Base-by-base conservation (phyloP, 225 moss, liverwort and hornwort genomes). In the Bryum argenteum region DNA sequence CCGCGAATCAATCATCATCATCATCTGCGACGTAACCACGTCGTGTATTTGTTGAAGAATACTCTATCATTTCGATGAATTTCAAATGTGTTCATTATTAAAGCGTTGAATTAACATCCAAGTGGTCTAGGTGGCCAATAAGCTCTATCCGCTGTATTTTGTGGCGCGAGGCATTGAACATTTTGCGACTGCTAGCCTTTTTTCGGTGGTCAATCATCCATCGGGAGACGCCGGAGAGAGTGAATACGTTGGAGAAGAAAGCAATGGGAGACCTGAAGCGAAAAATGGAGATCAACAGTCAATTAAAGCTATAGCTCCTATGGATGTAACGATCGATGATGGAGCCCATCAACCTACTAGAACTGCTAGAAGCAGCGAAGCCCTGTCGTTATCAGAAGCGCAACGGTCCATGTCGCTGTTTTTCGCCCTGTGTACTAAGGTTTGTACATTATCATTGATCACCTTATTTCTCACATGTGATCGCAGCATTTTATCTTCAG, bases 351-450 rank as follows among this genome's bases (percentile, higher is more conserved):
- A 83, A 53, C 88, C 83, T 20, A 80, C 65, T 69, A 80, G 84
- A 54, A 80, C 82, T 58, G 80, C 78, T 52, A 86, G 71, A 78
- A 76, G 70, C 66, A 80, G 59, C 78, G 80, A 87, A 75, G 70
- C 71, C 68, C 63, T 89, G 61, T 87, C 92, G 20, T 81, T 91
- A 69, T 67, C 85, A 56, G 94, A 98, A 78, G 98, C 98, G 59
- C 98, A 94, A 75, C 98, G 94, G 60, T 92, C 91, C 84, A 98
- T 98, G 92, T 90, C 98, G 18, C 94, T 98, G 38, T 94, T 91
- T 77, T 98, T 98, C 79, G 98, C 98, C 42, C 77, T 98, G 41
- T 98, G 98, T 83, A 98, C 98, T 39, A 98, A 98, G 96, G 96
- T 96, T 79, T 59, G 75, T 70, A 48, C 65, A 61, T 50, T 41